These are phyloP conservation scores for Nasturtium officinale DNA, from an alignment of 345 rosid genomes.

Conservation along the genomic window DNA sequence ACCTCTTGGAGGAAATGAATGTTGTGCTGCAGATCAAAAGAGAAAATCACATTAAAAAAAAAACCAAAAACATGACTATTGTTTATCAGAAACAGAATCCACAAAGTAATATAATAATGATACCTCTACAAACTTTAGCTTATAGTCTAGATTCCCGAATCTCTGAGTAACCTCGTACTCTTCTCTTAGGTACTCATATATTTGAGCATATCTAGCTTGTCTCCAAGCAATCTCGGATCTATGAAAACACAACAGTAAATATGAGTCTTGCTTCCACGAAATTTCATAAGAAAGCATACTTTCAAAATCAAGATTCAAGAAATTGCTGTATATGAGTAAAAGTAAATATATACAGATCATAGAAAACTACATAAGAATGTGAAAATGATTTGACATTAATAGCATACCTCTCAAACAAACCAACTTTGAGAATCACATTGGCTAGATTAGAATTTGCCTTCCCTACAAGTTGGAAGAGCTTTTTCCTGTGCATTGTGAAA, in stretches of 20 bases:
- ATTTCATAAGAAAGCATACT: conserved; percentile 2
- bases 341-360: not conserved
- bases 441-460: conserved; percentile 96
- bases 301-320: conserved; percentile 14
- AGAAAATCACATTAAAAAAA: not conserved
- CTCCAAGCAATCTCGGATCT: conserved; percentile 99
- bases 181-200: conserved; percentile 85
- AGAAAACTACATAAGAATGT: not conserved
- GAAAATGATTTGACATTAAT: not conserved
- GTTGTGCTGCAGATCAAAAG: conserved; percentile 72
- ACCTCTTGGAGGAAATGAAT: conserved; percentile 93
- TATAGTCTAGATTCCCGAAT: conserved; percentile 82
- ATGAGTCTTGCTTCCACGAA: conserved; percentile 11
- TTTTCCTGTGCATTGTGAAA: conserved; percentile 90
- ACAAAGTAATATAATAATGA: not conserved
- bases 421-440: conserved; percentile 93
- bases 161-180: conserved; percentile 93
- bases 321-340: not conserved
- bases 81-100: not conserved
- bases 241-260: conserved; percentile 32
- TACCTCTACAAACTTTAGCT: conserved; percentile 92
- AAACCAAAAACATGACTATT: not conserved
- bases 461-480: conserved; percentile 89
- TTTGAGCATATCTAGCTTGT: conserved; percentile 89
- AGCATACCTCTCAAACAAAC: conserved; percentile 86